Base-by-base conservation (phyloP, 2,329 filamentous ascomycete species). In the Stachybotrys chlorohalonatus region DNA sequence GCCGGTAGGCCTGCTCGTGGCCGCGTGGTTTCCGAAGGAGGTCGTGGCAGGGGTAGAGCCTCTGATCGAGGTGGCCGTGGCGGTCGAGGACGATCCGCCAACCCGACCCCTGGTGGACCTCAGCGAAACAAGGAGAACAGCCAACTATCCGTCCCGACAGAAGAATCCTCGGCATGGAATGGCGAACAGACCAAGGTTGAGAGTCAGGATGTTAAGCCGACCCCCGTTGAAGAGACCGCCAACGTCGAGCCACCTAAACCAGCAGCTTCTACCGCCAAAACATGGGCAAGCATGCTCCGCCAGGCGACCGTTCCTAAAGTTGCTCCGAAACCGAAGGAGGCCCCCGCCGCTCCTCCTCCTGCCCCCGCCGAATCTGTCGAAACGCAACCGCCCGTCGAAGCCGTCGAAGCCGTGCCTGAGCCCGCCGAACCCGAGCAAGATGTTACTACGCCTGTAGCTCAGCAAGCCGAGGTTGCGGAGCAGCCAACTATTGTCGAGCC, bases 281-380 rank as follows among this genome's bases (percentile, higher is more conserved):
- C 83, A 31, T 91, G 87, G 87, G 87, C 87, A 45, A 89, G 86
- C 71, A 86, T 91, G 79, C 81, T 90, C 58, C 81, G 81, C 63
- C 75, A 82, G 67, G 76, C 84, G 42, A 75, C 79, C 48, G 71
- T 68, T 49, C 78, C 77, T 47, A 87, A 86, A 74, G 75, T 79
- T 47, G 73, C 79, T 45, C 78, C 82, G 46, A 79, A 79, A 70
- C 73, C 76, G 51, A 78, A 77, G 66, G 75, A 81, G 62, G 64
- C 70, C n/a, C 68, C 75, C 56, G 71, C 68, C 39, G 75, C 78
- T 63, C 70, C 74, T 16, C 16, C 50, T 13, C 50, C 50, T 30
- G 50, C 32, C 55, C 60, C 62, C 50, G 55, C 60, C 54, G 66
- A 70, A 58, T 53, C 62, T 36, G 52, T 59, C 57, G 67, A 70